Conservation (phyloP, 805 yeast species). For the Yarrowia phangngaensis region DNA sequence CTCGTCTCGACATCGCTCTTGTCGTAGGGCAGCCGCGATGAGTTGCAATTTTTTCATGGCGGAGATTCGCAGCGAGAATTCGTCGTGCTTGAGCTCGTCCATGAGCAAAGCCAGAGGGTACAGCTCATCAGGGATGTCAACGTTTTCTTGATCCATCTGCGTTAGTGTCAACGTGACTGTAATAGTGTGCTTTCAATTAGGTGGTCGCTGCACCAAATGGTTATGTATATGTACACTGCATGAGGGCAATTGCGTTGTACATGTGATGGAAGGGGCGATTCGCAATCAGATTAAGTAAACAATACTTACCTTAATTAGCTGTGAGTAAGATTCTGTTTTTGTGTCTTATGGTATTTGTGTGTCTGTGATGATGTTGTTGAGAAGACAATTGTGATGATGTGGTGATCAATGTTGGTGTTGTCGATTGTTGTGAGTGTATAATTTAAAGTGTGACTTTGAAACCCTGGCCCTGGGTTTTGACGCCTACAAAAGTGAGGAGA, state of each 20-base stretch:
- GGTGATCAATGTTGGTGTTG: conserved; percentile 7
- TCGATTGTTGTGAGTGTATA: too few species aligned
- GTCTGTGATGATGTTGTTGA: neutral
- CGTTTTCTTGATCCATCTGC: conserved; percentile 26
- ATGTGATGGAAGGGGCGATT: neutral
- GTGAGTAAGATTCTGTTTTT: too few species aligned
- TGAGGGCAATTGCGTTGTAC: neutral
- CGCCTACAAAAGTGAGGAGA: too few species aligned
- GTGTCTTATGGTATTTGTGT: too few species aligned
- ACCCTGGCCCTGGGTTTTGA: conserved; percentile 21
- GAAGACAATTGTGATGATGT: conserved; percentile 12
- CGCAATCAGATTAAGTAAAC: neutral
- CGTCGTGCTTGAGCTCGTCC: conserved; percentile 97
- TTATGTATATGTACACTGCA: too few species aligned
- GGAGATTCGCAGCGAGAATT: conserved; percentile 84
- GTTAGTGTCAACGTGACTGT: too few species aligned
- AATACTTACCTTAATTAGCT: conserved; percentile 18
- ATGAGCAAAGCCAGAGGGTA: conserved; percentile 93
- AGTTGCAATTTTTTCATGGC: conserved; percentile 94
- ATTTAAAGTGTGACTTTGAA: conserved; percentile 12
- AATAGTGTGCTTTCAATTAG: too few species aligned
- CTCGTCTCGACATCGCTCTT: conserved; percentile 85
- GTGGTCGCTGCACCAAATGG: too few species aligned
- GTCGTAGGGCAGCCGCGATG: conserved; percentile 91
- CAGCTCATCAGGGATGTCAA: conserved; percentile 48